Base-by-base conservation (phyloP, 2,329 filamentous ascomycete species). In the Fusarium buxicola region DNA sequence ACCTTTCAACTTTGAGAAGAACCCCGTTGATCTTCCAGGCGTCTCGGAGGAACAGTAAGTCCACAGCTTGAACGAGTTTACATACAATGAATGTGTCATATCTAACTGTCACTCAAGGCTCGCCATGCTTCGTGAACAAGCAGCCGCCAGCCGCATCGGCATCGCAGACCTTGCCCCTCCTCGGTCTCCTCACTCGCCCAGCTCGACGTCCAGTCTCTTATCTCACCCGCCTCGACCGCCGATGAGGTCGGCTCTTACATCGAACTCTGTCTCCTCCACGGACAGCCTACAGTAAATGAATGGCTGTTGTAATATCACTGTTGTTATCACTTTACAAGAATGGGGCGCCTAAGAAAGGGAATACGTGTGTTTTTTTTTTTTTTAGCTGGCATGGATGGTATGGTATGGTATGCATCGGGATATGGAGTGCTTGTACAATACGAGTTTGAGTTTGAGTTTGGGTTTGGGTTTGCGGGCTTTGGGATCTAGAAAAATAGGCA, bases 21-120 rank as follows among this genome's bases (percentile, higher is more conserved):
- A 86, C 69, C 75, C 78, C n/a, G 76, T 82, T 35, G 75, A 74
- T 38, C 75, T 88, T 12, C 84, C 84, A 3, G 86, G 85, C 34
- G 77, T 87, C 36, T 83, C 82, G 40, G 79, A 85, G 63, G 83
- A 87, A 65, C 84, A 89, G 85, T 87, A 80, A 74, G 84, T 77
- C 7, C 34, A 35, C 36, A 46, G 27, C 27, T n/a, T 38, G 12
- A 27, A 27, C 38, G 24, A 49, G 6, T 15, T 15, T 43, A 18
- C 36, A 10, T 25, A 41, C 45, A 25, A n/a, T n/a, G n/a, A 2
- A 28, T 3, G 3, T 24, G 8, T 16, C 34, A 25, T n/a, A 18
- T 27, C 54, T 54, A 15, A 45, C 25, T 39, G 32, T 41, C 32
- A 27, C 13, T n/a, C 41, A 49, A 85, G 82, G 61, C 76, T 85